Base-by-base conservation (phyloP, 2,329 filamentous ascomycete genomes). In the Diaporthe helianthi region DNA sequence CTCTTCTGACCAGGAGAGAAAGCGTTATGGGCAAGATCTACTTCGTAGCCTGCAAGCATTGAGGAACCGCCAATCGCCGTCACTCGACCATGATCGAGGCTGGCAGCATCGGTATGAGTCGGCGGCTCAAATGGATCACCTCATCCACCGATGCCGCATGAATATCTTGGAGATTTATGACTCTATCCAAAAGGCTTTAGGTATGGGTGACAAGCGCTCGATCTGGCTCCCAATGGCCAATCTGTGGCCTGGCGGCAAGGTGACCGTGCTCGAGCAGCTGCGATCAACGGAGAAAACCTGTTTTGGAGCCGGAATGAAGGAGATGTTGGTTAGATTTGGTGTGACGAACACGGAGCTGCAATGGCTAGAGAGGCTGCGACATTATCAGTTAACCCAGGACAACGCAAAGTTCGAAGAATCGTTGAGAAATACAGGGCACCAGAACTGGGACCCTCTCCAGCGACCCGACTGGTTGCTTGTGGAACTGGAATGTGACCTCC, bases 381-480 rank as follows among this genome's bases (percentile, higher is more conserved):
- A 82, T 52, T 72, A 73, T 19, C 49, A 73, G 22, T 38, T 75
- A 55, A 70, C 60, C 0, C n/a, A 76, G 31, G 73, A 78, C 29
- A 22, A 68, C 72, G 67, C 76, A 71, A 73, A 73, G 74, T 71
- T 79, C 1, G 19, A 73, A 1, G 83, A 86, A 4, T 87, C 90
- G 70, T 72, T 76, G 15, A 69, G 67, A 0, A 87, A 85, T 60
- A 38, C 46, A 0, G 88, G 86, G 0, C 89, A 91, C 73, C 75
- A 73, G 0, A 86, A 89, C 36, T 92, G 89, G 89, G 74, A 80
- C 2, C 84, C 87, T 0, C n/a, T 75, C 0, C 77, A 86, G 0
- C 76, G 84, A 38, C 82, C 88, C 0, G 90, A 93, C 73, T 92
- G 89, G 86, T 76, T 93, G 0, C 79, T 93, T 0, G 77, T 93